These are phyloP conservation scores for Phyllosticta capitalensis DNA, from an alignment of 2,329 filamentous ascomycete genomes.

Conservation along the genomic window DNA sequence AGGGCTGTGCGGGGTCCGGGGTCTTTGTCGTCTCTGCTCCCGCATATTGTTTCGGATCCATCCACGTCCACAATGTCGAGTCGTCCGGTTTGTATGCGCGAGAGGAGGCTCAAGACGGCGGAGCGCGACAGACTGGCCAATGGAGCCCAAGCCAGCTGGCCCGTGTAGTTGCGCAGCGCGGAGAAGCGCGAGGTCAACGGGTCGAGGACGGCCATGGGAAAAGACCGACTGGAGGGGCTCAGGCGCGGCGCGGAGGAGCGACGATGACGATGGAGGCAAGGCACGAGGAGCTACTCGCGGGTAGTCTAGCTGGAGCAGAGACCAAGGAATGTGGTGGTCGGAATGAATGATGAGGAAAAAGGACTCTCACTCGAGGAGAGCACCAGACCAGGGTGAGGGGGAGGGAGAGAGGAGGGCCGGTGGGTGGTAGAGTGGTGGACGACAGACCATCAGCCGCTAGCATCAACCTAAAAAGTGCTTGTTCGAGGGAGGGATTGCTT, in stretches of 20 bases:
- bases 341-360: neutral
- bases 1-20: constrained; percentile 43
- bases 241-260: neutral
- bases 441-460: neutral
- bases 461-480: neutral
- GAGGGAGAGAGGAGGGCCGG: neutral
- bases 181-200: constrained; percentile 29
- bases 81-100: constrained; percentile 37
- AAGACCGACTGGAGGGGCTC: neutral
- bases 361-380: neutral
- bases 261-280: neutral
- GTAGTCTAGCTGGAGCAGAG: neutral
- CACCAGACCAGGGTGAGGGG: neutral
- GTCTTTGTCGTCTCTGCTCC: constrained; percentile 24
- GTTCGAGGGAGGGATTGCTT: neutral
- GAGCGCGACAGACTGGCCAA: constrained; percentile 37
- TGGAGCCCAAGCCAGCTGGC: constrained; percentile 39
- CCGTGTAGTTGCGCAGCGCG: constrained; percentile 32
- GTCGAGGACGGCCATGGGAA: constrained; percentile 26
- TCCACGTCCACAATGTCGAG: constrained; percentile 36
- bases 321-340: neutral
- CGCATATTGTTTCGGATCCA: constrained; percentile 35
- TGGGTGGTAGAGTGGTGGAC: neutral
- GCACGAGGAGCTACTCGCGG: neutral
- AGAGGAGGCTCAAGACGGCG: constrained; percentile 36